These are phyloP conservation scores for Ramaria sp. DNA, from an alignment of 768 basidiomycete genomes.

Conservation along the genomic window DNA sequence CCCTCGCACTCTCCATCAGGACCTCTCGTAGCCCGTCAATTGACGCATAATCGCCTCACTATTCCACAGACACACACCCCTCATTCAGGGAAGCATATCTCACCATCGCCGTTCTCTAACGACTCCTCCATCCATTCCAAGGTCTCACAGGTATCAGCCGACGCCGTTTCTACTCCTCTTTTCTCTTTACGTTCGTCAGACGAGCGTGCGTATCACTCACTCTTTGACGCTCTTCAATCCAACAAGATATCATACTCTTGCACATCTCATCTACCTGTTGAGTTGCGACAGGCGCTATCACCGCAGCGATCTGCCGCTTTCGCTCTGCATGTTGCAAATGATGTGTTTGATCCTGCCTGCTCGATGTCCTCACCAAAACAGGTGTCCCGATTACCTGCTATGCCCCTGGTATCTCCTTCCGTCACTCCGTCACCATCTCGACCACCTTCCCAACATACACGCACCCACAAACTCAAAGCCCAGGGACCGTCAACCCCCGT, in stretches of 20 bases:
- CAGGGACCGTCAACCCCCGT: neutral
- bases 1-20: neutral
- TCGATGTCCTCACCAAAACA: neutral
- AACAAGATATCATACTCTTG: neutral
- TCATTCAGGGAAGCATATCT: neutral
- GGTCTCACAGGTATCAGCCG: neutral
- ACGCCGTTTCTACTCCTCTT: neutral
- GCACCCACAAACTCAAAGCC: neutral
- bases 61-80: neutral
- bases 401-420: constrained; percentile 2
- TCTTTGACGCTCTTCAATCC: neutral
- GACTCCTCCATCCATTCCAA: neutral
- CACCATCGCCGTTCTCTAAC: too few relatives aligned
- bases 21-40: neutral
- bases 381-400: neutral
- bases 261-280: neutral
- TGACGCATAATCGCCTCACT: neutral
- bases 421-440: neutral
- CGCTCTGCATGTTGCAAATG: neutral
- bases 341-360: neutral
- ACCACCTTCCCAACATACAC: neutral
- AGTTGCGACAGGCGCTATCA: neutral
- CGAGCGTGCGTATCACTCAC: neutral
- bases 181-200: neutral
- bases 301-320: neutral